A percentile compares a stretch with the other conserved stretches of the same genome.
Evolutionary conservation across 225 moss, liverwort and hornwort genomes (phyloP).

Genomic region (Anthoceros angustus): DNA sequence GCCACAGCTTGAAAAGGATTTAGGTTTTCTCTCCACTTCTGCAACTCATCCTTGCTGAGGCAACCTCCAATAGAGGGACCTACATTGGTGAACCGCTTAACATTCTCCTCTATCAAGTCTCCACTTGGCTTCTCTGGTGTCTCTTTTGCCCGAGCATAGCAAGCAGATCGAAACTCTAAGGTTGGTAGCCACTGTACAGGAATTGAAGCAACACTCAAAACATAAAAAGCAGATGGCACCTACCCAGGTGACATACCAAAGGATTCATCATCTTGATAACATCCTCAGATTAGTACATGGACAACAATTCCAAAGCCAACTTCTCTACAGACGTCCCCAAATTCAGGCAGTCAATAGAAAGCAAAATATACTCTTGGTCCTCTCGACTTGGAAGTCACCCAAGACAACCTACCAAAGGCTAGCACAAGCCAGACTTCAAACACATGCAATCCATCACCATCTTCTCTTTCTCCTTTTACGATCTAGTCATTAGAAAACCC

Average conservation of each 20-base stretch:
- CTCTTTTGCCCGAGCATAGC: background rate
- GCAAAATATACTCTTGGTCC: background rate
- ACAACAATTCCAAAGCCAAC: slow-evolving; percentile 19
- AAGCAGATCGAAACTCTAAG: slow-evolving; percentile 30
- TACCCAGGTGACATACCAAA: slow-evolving; percentile 5
- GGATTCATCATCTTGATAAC: slow-evolving; percentile 4
- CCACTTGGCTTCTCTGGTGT: background rate
- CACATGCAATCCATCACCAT: slow-evolving; percentile 70
- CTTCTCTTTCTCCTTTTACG: slow-evolving; percentile 54
- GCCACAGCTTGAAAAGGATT: background rate
- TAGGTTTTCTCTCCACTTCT: background rate
- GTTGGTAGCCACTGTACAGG: slow-evolving; percentile 64
- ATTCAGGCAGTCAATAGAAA: background rate
- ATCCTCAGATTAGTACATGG: slow-evolving; percentile 1
- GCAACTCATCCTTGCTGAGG: background rate
- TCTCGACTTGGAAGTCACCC: slow-evolving; percentile 1
- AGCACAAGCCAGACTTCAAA: slow-evolving; percentile 49
- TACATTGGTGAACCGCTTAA: too few species aligned
- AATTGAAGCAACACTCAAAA: slow-evolving; percentile 5
- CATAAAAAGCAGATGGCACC: background rate
- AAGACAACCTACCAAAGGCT: slow-evolving; percentile 42
- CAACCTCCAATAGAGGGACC: background rate
- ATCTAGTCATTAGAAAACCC: slow-evolving; percentile 36
- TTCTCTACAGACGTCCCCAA: slow-evolving; percentile 29
- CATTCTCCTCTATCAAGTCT: background rate